These are phyloP conservation scores for Manihot esculenta DNA, from an alignment of 441 rosid species.

Conservation along the genomic window DNA sequence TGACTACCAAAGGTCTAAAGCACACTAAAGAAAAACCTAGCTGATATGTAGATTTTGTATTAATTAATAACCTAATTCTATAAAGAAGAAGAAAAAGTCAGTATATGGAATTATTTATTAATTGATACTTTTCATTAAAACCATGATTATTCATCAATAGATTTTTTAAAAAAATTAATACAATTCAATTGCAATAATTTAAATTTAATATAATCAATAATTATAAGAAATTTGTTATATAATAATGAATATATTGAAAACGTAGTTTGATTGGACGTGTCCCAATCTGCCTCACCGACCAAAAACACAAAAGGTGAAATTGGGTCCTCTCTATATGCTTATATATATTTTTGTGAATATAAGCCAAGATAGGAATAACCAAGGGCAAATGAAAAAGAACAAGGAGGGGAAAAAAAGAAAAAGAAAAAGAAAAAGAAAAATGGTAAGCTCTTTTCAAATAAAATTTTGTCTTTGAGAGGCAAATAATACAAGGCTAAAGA, in stretches of 20 bases:
- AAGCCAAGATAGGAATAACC: conserved; percentile 39
- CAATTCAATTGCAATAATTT: conserved; percentile 16
- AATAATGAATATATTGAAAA: conserved; percentile 4
- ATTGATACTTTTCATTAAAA: conserved; percentile 2
- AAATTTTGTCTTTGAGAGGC: conserved; percentile 17
- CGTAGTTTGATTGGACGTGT: conserved; percentile 21
- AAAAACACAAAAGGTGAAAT: conserved; percentile 35
- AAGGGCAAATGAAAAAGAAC: too few species aligned
- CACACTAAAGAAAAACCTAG: not conserved
- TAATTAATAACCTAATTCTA: not conserved
- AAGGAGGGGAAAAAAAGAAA: not conserved
- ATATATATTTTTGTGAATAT: conserved; percentile 17
- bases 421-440: not conserved
- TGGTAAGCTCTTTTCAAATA: not conserved
- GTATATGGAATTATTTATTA: not conserved
- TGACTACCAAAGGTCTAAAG: not conserved
- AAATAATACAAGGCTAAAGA: conserved; percentile 16
- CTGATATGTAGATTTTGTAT: not conserved
- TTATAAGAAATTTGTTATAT: too few species aligned
- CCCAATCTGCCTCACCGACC: conserved; percentile 49
- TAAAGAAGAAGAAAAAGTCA: not conserved
- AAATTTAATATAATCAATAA: too few species aligned
- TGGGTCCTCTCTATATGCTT: conserved; percentile 29
- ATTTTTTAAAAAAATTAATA: too few species aligned
- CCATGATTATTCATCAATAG: conserved; percentile 14